Evolutionary conservation across 768 basidiomycete species (phyloP), one percentile per base, ranked within the genome.

Genomic region (Coprinopsis marcescibilis): DNA sequence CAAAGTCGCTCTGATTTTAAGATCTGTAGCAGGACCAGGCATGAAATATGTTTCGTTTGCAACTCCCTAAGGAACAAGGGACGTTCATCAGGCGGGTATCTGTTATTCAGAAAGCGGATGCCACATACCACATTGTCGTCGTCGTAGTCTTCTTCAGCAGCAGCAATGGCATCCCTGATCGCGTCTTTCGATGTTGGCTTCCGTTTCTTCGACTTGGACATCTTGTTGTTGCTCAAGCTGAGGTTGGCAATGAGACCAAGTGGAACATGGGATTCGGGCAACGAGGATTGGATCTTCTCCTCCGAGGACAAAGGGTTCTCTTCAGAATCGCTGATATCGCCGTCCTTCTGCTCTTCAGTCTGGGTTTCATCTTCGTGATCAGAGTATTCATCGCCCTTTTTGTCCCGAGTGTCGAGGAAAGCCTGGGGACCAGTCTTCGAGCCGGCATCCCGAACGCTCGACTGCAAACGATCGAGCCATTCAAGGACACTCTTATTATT

Each of bases 31-130:
- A 15, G 87, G 86, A 83, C 86, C 87, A 39, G 88, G 88, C 74
- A 77, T 72, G 67, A 89, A 91, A 57, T 83, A 91, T 41, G 73
- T 78, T 58, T 79, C 83, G 60, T 85, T 89, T 25, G 89, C 89
- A 17, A 89, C 81, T 17, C 89, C 88, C 83, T 87, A 58, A 32
- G 49, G 40, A 41, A 36, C 11, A 27, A 27, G 42, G 34, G 30
- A 26, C 33, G 15, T 42, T 60, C 43, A 59, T 27, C 42, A 48
- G 43, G 41, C 47, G 36, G 26, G 34, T 29, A 17, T 41, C 2
- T 25, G 26, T 19, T 11, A 15, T 10, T 4, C 13, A 30, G 43
- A 24, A 44, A 40, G 35, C 41, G 25, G 8, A 27, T 14, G 15
- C 3, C 29, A 47, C 70, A 68, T 59, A 74, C 83, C 52, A 87